These are phyloP conservation scores for Gossypium bickii DNA, from an alignment of 345 rosid species.

Conservation along the genomic window DNA sequence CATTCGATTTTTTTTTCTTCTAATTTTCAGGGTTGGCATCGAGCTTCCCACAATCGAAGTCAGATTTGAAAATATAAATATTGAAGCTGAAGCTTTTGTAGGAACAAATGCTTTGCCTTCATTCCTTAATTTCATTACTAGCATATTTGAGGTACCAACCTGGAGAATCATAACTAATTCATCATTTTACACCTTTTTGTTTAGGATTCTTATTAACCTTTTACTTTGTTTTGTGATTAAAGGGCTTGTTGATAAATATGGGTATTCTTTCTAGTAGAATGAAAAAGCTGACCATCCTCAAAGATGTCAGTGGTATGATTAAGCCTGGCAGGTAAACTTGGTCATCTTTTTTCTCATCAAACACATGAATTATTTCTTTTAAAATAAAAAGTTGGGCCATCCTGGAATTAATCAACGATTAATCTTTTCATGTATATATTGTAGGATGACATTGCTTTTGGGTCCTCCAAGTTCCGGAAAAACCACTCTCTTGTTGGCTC, in stretches of 20 bases:
- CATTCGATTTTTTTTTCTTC: neutral
- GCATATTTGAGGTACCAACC: slow-evolving; percentile 36
- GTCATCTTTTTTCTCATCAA: neutral
- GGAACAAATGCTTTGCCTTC: slow-evolving; percentile 51
- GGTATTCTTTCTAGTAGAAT: neutral
- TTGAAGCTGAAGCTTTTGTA: slow-evolving; percentile 40
- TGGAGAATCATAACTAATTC: neutral
- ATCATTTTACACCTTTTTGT: neutral
- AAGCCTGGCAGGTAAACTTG: slow-evolving; percentile 5
- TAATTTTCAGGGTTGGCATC: slow-evolving; percentile 44
- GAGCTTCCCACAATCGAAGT: slow-evolving; percentile 47
- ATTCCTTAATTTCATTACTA: slow-evolving; percentile 25
- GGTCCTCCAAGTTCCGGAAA: slow-evolving; percentile 18
- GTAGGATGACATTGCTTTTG: slow-evolving; percentile 19
- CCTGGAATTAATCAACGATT: neutral
- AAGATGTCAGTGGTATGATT: neutral
- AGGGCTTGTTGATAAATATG: neutral
- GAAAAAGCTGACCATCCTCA: neutral
- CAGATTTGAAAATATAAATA: slow-evolving; percentile 40
- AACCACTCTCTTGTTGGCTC: slow-evolving; percentile 12
- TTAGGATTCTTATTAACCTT: neutral
- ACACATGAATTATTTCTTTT: neutral
- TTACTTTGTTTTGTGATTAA: neutral
- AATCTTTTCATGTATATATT: neutral
- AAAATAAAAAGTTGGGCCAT: neutral